Evolutionary conservation across 306 rosid species (phyloP), one percentile per base, ranked within the genome.

Genomic region (Luffa aegyptiaca): DNA sequence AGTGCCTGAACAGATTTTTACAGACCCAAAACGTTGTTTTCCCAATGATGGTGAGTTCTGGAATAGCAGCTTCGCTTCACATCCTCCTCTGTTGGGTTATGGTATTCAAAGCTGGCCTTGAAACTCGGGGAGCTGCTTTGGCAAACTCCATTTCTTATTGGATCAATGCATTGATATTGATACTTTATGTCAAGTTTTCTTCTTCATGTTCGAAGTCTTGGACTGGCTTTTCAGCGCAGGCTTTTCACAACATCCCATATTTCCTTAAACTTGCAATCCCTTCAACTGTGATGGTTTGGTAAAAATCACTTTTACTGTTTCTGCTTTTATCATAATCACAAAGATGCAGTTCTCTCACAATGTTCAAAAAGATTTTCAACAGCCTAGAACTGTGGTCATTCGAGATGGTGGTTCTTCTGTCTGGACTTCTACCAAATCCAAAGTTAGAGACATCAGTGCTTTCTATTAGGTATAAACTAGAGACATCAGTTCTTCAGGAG

Each of bases 251-350:
- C 13, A 78, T 90, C 41, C 79, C 84, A 37, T 55, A 75, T 36
- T 90, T 87, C 76, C 58, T 93, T 42, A 72, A 44, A 68, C 90
- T 93, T 5, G 96, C 93, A 46, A 57, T 91, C 81, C 94, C 97
- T 59, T 91, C 94, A 2, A 63, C 92, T 41, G 21, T 87, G 74
- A 93, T 93, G 97, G 82, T 92, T 70, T 93, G 98, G 97, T 93
- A 86, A 87, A 73, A 80, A 44, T 48, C 61, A 2, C 78, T 80
- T 58, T 78, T 79, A 39, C 35, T 39, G 16, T 35, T 41, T 14
- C 64, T 66, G 18, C 41, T 17, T 13, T 45, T 72, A 18, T 51
- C 31, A 79, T 78, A 36, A 8, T 62, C 26, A 20, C 3, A 3
- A 73, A 73, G 69, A 39, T 57, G 64, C 41, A 46, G 10, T 17